phyloP scores from a whole-genome alignment of 805 yeast genomes.

The Isabelozyma gotoi region DNA sequence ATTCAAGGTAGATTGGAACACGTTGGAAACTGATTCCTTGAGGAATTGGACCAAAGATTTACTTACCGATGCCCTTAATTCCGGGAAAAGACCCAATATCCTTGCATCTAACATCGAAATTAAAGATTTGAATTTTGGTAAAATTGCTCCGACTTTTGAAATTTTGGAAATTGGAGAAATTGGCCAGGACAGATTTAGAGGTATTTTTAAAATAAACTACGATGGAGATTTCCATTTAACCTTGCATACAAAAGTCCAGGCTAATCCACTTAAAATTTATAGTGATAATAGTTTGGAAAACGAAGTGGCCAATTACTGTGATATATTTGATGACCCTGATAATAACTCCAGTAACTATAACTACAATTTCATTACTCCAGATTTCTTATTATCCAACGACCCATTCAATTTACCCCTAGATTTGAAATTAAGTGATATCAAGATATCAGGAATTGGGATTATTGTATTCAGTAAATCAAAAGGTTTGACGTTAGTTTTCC shows the following conservation, averaged over 20 bases:
- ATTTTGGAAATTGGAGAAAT: slow-evolving; percentile 81
- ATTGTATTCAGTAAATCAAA: slow-evolving; percentile 79
- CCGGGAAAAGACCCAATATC: slow-evolving; percentile 69
- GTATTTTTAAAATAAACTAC: slow-evolving; percentile 76
- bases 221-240: slow-evolving; percentile 75
- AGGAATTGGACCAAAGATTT: slow-evolving; percentile 63
- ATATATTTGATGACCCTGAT: slow-evolving; percentile 3
- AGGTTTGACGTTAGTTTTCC: slow-evolving; percentile 82
- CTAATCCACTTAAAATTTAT: slow-evolving; percentile 76
- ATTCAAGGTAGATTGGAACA: slow-evolving; percentile 75
- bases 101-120: slow-evolving; percentile 69
- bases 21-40: slow-evolving; percentile 64
- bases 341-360: slow-evolving; percentile 1
- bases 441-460: slow-evolving; percentile 77
- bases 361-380: slow-evolving; percentile 57
- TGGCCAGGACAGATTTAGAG: slow-evolving; percentile 72
- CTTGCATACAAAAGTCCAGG: slow-evolving; percentile 77
- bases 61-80: slow-evolving; percentile 69
- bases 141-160: slow-evolving; percentile 71
- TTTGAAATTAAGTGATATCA: slow-evolving; percentile 68
- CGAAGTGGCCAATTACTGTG: slow-evolving; percentile 26
- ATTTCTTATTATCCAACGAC: slow-evolving; percentile 62
- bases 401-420: slow-evolving; percentile 78
- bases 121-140: slow-evolving; percentile 70
- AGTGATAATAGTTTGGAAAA: slow-evolving; percentile 40